Percentiles rank a stretch among this genome's conserved stretches.
These are phyloP conservation scores for Schoenoplectus tabernaemontani DNA, from an alignment of 202 grass and related monocot genomes.

Conservation along the genomic window DNA sequence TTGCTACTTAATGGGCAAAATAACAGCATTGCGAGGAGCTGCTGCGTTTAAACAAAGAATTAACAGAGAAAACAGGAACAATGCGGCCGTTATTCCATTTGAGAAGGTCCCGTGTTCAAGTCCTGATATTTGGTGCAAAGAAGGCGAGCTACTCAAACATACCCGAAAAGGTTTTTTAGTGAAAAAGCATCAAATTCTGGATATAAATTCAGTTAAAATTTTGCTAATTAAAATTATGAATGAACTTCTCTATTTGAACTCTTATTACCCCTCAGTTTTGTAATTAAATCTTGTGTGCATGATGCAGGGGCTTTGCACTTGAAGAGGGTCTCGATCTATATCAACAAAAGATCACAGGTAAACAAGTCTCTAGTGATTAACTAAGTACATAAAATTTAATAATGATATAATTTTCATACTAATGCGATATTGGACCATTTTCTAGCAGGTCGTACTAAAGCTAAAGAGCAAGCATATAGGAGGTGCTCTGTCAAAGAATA, in stretches of 20 bases:
- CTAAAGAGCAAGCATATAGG: conserved; percentile 90
- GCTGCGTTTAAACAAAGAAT: conserved; percentile 64
- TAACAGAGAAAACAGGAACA: conserved; percentile 61
- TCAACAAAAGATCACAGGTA: conserved; percentile 88
- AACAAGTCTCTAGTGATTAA: neutral
- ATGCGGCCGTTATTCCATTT: conserved; percentile 67
- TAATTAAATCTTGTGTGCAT: conserved; percentile 22
- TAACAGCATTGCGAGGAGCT: conserved; percentile 73
- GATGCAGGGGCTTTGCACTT: conserved; percentile 65
- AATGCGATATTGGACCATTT: conserved; percentile 14
- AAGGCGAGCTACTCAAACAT: conserved; percentile 80
- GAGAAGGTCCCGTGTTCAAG: conserved; percentile 68
- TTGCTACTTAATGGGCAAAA: neutral
- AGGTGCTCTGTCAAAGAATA: conserved; percentile 88
- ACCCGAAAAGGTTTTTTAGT: conserved; percentile 63
- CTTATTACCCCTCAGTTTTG: neutral
- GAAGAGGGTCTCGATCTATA: conserved; percentile 64
- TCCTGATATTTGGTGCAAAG: conserved; percentile 95
- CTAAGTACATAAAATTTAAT: neutral
- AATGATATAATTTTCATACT: neutral
- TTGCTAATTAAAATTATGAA: neutral
- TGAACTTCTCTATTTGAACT: neutral
- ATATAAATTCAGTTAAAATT: neutral
- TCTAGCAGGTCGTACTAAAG: conserved; percentile 77
- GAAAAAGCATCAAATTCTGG: neutral